Conservation (phyloP, 352 stramenopile species). For the Globisporangium spiculum region DNA sequence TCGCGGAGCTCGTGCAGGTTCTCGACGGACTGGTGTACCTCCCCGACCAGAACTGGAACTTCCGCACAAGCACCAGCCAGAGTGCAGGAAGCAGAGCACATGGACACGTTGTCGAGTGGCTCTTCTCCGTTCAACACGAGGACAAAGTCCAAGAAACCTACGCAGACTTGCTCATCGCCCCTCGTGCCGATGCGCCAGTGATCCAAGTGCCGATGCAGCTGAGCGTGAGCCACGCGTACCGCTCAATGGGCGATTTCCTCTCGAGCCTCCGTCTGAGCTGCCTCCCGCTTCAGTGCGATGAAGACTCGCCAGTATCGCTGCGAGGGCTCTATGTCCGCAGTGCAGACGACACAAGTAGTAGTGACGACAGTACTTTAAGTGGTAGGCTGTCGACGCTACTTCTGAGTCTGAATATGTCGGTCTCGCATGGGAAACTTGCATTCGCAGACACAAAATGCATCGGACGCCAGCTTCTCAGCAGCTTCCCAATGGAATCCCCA, state of each 20-base stretch:
- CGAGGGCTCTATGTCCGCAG: slow-evolving; percentile 36
- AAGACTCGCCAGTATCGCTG: slow-evolving; percentile 38
- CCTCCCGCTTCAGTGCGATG: slow-evolving; percentile 32
- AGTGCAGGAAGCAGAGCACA: neutral
- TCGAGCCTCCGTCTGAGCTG: slow-evolving; percentile 40
- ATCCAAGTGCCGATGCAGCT: slow-evolving; percentile 30
- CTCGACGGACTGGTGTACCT: slow-evolving; percentile 32
- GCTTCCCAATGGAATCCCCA: neutral
- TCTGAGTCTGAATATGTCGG: slow-evolving; percentile 26
- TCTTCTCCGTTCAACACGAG: slow-evolving; percentile 34
- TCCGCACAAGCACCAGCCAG: slow-evolving; percentile 12
- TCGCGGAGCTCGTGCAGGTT: slow-evolving; percentile 17
- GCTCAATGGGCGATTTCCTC: slow-evolving; percentile 41
- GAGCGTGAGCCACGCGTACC: slow-evolving; percentile 20
- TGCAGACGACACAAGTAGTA: slow-evolving; percentile 5
- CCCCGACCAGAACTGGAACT: slow-evolving; percentile 56
- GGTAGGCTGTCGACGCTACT: slow-evolving; percentile 10
- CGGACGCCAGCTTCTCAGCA: slow-evolving; percentile 13
- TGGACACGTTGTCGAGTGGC: slow-evolving; percentile 38
- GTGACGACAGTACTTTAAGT: slow-evolving; percentile 18
- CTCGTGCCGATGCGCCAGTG: slow-evolving; percentile 37
- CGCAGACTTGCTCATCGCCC: slow-evolving; percentile 31
- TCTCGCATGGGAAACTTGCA: slow-evolving; percentile 30
- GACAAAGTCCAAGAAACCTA: slow-evolving; percentile 26
- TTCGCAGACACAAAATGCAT: slow-evolving; percentile 29